phyloP scores from a whole-genome alignment of 2,329 filamentous ascomycete genomes.

The Lachnellula arida region DNA sequence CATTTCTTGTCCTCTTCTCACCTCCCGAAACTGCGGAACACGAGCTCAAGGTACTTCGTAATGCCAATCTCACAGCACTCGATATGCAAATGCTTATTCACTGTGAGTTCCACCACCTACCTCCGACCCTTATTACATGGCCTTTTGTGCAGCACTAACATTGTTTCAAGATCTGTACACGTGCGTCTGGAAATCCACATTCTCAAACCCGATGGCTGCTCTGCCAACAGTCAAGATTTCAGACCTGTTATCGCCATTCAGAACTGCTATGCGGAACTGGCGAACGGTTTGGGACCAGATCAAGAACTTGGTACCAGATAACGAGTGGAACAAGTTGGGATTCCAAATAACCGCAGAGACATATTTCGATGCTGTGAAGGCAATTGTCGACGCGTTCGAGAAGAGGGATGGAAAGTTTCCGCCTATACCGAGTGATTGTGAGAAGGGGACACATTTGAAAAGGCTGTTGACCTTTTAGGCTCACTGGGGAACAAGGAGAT shows the following conservation, averaged over 20 bases:
- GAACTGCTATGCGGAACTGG: conserved; percentile 28
- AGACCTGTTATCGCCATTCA: conserved; percentile 22
- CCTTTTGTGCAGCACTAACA: too few relatives aligned
- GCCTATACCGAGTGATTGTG: conserved; percentile 27
- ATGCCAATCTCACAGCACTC: conserved; percentile 20
- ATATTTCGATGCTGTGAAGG: conserved; percentile 25
- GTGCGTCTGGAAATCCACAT: conserved; percentile 27
- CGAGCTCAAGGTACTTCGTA: conserved; percentile 16
- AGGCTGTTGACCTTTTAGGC: conserved; percentile 22
- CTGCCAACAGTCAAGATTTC: conserved; percentile 16
- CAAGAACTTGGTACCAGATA: conserved; percentile 8
- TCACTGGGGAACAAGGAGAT: background rate
- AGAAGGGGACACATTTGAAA: conserved; percentile 28
- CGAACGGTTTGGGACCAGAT: conserved; percentile 29
- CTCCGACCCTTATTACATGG: background rate
- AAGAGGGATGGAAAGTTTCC: conserved; percentile 21
- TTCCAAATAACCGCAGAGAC: conserved; percentile 30
- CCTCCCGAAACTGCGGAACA: conserved; percentile 13
- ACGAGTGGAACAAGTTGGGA: conserved; percentile 28
- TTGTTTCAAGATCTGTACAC: conserved; percentile 27
- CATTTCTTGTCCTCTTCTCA: conserved; percentile 25
- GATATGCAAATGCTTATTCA: conserved; percentile 33
- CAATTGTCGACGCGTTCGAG: conserved; percentile 24
- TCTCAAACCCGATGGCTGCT: conserved; percentile 22
- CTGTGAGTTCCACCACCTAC: conserved; percentile 14